Conservation (phyloP, 495 filamentous ascomycete genomes). For the Podospora appendiculata region DNA sequence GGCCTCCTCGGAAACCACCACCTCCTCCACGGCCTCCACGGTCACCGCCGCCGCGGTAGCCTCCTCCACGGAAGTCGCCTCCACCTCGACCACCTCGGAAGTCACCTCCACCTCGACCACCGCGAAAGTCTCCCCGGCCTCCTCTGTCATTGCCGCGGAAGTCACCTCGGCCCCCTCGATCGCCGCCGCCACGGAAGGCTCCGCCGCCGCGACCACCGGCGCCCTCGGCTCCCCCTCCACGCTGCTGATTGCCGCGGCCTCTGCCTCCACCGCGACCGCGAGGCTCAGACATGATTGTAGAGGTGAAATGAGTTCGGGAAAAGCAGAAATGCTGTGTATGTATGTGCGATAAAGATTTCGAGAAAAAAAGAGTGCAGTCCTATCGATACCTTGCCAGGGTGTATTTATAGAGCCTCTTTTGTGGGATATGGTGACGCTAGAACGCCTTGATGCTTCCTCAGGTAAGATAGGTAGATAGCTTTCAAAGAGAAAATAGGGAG, state of each 20-base stretch:
- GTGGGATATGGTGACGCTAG: too few relatives aligned
- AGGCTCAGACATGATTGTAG: constrained; percentile 5
- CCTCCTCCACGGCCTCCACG: constrained; percentile 14
- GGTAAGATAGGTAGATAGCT: too few relatives aligned
- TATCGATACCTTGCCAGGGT: too few relatives aligned
- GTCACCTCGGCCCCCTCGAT: constrained; percentile 16
- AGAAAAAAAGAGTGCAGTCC: neutral
- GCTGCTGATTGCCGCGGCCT: constrained; percentile 1
- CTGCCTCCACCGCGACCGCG: constrained; percentile 6
- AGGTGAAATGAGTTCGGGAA: neutral
- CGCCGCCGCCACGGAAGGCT: neutral
- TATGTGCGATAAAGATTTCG: neutral
- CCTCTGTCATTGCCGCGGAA: neutral
- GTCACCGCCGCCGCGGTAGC: constrained; percentile 1
- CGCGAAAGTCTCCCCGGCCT: constrained; percentile 1
- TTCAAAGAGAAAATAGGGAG: too few relatives aligned
- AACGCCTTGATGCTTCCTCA: too few relatives aligned
- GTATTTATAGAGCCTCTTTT: too few relatives aligned
- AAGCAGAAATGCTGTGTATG: neutral
- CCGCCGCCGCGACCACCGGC: constrained; percentile 1
- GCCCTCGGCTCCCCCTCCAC: neutral
- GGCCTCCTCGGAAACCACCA: constrained; percentile 19
- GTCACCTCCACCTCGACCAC: constrained; percentile 10
- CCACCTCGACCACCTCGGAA: constrained; percentile 5
- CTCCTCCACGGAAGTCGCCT: constrained; percentile 1